Base-by-base conservation (phyloP, 805 yeast species). In the Cyberlindnera lachancei region DNA sequence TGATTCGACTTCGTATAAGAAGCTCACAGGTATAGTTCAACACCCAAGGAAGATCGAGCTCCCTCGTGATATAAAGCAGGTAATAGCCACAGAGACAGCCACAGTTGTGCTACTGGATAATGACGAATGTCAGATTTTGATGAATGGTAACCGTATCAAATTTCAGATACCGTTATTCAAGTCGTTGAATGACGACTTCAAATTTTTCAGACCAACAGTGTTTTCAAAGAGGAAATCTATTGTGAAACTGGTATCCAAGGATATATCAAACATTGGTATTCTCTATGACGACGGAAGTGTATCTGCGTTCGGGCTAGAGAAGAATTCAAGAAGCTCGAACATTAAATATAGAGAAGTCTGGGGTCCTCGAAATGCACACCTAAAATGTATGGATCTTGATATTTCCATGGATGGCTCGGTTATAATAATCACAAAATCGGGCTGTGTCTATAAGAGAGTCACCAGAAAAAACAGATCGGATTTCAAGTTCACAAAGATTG, bases 401-500 rank as follows among this genome's bases (percentile, higher is more conserved):
- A 65, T 79, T 27, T 70, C 81, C 3, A 61, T 57, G 13, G 82
- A 79, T 46, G 94, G 94, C 0, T 74, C 83, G 0, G 53, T 84
- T 3, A 60, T 87, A 1, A 51, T 88, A 1, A 71, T 81, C 40
- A 79, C 92, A 0, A 53, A 62, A 15, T 74, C 75, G 30, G 96
- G 96, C 0, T 68, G 79, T 15, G 83, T 73, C 0, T 85, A 70
- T 43, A 60, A 24, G 34, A 44, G 40, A 34, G 27, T 34, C 3
- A 30, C 38, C 9, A 40, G 45, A 21, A 31, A 33, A 17, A 33
- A 28, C 5, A 48, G 43, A 7, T 58, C 54, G 40, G 53, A 52
- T 40, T 64, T 44, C 48, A 80, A 79, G 51, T 79, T 77, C 50
- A 58, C 61, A 25, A 69, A 71, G 34, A 46, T 80, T 4, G 69